Percentiles rank a stretch among this genome's conserved stretches.
phyloP scores from a whole-genome alignment of 2,329 filamentous ascomycete genomes.

The Ophiostoma angusticollis region DNA sequence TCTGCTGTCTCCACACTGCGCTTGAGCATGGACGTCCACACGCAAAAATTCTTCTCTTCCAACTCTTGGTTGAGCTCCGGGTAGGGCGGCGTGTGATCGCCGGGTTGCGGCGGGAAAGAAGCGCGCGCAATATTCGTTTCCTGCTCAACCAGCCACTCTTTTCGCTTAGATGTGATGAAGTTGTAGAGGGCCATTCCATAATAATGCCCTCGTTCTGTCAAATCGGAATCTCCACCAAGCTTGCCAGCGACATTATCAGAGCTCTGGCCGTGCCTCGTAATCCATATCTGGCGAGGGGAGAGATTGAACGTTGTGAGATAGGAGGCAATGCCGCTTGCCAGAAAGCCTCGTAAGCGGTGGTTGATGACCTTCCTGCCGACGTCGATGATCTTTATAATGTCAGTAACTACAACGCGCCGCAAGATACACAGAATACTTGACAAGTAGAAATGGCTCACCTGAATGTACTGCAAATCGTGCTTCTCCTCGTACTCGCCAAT shows the following conservation, averaged over 20 bases:
- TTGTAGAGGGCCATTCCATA: conserved; percentile 70
- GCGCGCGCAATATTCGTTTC: conserved; percentile 62
- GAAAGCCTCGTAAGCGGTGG: conserved; percentile 80
- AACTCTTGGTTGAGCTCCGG: conserved; percentile 63
- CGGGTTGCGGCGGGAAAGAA: conserved; percentile 78
- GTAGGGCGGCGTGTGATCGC: conserved; percentile 89
- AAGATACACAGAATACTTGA: not conserved
- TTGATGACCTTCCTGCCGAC: conserved; percentile 90
- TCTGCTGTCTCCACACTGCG: conserved; percentile 79
- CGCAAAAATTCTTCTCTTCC: conserved; percentile 82
- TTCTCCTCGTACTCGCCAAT: conserved; percentile 85
- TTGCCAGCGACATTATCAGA: conserved; percentile 75
- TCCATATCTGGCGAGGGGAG: conserved; percentile 92
- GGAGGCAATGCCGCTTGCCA: conserved; percentile 83
- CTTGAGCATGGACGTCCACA: conserved; percentile 96
- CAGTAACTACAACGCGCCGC: not conserved
- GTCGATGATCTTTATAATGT: conserved; percentile 63
- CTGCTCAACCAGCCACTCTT: conserved; percentile 73
- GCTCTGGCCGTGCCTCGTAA: conserved; percentile 89
- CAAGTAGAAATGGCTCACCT: conserved; percentile 30
- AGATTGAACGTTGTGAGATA: conserved; percentile 97
- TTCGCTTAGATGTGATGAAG: conserved; percentile 72
- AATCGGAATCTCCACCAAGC: conserved; percentile 78
- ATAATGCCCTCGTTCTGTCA: conserved; percentile 66
- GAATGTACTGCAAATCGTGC: conserved; percentile 85